Evolutionary conservation across 2,329 filamentous ascomycete genomes (phyloP).

Genomic region (Ascochyta lentis): DNA sequence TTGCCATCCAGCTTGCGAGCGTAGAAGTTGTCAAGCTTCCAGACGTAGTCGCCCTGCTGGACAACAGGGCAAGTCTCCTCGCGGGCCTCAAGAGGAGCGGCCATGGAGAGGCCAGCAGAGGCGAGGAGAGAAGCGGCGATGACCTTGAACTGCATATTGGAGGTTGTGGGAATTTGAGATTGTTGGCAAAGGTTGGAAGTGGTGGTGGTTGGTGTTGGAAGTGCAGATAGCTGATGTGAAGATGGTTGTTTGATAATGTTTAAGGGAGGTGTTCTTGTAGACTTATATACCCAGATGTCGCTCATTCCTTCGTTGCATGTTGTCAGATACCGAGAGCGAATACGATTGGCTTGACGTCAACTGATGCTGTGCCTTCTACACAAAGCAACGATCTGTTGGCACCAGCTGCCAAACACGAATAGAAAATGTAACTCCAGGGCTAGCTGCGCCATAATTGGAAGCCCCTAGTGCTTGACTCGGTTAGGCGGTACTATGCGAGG

Average conservation of each 20-base stretch:
- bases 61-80: constrained; percentile 6
- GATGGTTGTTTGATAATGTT: constrained; percentile 10
- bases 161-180: constrained; percentile 4
- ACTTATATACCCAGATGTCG: constrained; percentile 3
- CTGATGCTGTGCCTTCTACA: not conserved
- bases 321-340: constrained; percentile 1
- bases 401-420: not conserved
- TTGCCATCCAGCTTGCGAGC: constrained; percentile 30
- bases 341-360: constrained; percentile 12
- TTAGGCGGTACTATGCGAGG: not conserved
- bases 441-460: constrained; percentile 6
- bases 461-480: not conserved
- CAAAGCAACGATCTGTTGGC: not conserved
- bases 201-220: not conserved
- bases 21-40: constrained; percentile 28
- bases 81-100: constrained; percentile 22
- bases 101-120: constrained; percentile 18
- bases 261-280: not conserved
- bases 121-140: constrained; percentile 23
- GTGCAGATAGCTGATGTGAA: constrained; percentile 8
- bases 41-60: constrained; percentile 26
- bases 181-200: not conserved
- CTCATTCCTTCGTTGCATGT: not conserved
- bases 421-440: not conserved
- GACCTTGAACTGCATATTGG: constrained; percentile 30